Evolutionary conservation across 495 filamentous ascomycete genomes (phyloP).

Genomic region (Pyrenopolyporus hunteri): DNA sequence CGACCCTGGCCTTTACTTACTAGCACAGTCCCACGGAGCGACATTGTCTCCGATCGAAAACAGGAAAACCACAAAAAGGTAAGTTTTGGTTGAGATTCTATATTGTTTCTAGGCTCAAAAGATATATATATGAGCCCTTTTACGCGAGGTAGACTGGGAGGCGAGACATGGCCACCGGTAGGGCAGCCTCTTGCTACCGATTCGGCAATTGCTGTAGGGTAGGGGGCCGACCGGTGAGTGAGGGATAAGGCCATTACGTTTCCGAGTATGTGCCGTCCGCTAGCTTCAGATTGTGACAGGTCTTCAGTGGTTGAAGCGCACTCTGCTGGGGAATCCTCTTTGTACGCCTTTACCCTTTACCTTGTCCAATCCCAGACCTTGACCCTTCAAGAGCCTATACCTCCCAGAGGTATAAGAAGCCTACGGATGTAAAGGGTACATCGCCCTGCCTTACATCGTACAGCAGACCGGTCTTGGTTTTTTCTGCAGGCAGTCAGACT

Average conservation of each 20-base stretch:
- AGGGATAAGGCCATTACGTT: conserved; percentile 37
- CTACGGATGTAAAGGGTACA: conserved; percentile 30
- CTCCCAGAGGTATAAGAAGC: conserved; percentile 19
- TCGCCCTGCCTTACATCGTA: conserved; percentile 22
- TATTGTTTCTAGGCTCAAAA: conserved; percentile 31
- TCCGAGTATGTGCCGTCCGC: conserved; percentile 31
- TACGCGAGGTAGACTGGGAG: conserved; percentile 26
- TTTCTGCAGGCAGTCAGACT: conserved; percentile 35
- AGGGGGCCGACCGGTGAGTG: conserved; percentile 39
- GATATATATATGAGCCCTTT: conserved; percentile 31
- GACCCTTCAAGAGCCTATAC: conserved; percentile 21
- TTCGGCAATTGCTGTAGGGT: conserved; percentile 37
- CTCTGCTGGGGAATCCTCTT: conserved; percentile 22
- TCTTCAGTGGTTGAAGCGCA: conserved; percentile 10
- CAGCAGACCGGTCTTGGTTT: conserved; percentile 29
- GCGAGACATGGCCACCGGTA: conserved; percentile 26
- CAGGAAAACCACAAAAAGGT: conserved; percentile 21
- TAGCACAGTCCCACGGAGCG: conserved; percentile 24
- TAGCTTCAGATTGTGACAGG: conserved; percentile 35
- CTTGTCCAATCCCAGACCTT: conserved; percentile 37
- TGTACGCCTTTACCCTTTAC: conserved; percentile 33
- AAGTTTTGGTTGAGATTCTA: conserved; percentile 28
- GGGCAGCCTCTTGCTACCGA: conserved; percentile 22
- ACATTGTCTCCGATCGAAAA: conserved; percentile 34
- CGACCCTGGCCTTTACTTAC: conserved; percentile 7